These are phyloP conservation scores for Dorcoceras hygrometricum DNA, from an alignment of 257 asterid species.

Conservation along the genomic window DNA sequence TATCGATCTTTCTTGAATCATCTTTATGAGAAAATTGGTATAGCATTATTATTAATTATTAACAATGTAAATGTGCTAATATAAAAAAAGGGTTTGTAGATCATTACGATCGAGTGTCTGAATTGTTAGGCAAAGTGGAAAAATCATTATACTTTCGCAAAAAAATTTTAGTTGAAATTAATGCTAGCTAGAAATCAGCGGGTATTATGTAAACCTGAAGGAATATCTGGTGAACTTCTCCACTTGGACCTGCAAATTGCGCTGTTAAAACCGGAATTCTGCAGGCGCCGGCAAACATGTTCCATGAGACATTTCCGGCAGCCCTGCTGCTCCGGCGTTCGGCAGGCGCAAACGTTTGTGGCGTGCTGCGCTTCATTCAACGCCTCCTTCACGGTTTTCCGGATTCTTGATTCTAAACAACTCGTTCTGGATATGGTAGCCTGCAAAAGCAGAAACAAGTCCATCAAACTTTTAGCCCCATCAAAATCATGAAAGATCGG, in stretches of 20 bases:
- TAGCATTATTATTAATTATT: too few species aligned
- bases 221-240: conserved; percentile 65
- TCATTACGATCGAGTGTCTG: too few species aligned
- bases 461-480: too few species aligned
- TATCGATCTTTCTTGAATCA: too few species aligned
- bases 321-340: conserved; percentile 27
- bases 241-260: conserved; percentile 93
- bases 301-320: conserved; percentile 81
- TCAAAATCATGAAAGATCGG: neutral
- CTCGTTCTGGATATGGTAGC: conserved; percentile 65
- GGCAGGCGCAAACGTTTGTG: conserved; percentile 43
- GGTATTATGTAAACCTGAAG: conserved; percentile 55
- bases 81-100: too few species aligned
- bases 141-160: too few species aligned
- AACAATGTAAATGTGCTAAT: too few species aligned
- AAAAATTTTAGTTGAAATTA: too few species aligned
- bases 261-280: conserved; percentile 54
- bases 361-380: conserved; percentile 43
- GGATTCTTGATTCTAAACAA: conserved; percentile 59
- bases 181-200: neutral
- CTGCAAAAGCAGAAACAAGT: conserved; percentile 30
- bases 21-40: too few species aligned
- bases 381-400: conserved; percentile 54
- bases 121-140: too few species aligned
- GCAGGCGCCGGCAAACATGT: conserved; percentile 61